Evolutionary conservation across 1,284 basidiomycete species (phyloP), one percentile per base, ranked within the genome.

Genomic region (Ceratobasidium sp.): DNA sequence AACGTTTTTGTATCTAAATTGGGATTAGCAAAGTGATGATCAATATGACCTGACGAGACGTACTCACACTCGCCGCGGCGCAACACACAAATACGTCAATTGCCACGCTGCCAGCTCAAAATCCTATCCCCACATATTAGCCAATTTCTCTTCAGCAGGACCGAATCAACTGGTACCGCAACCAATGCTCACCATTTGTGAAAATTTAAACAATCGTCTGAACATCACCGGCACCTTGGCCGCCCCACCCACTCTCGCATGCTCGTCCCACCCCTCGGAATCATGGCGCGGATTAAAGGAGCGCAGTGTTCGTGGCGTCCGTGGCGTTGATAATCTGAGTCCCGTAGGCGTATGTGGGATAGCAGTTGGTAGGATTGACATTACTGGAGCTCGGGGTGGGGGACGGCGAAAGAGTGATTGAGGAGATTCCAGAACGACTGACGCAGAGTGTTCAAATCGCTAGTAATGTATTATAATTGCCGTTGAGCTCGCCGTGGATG

Each of bases 21-120:
- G 22, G 33, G 15, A 69, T 67, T 17, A 75, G 36, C 19, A 17
- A 22, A 1, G 19, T 15, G 33, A 73, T 24, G 22, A 66, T 22
- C 6, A 8, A 33, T 51, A 36, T 51, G 75, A 47, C 54, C 36
- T 31, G 65, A 48, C 27, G 44, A 72, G 73, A 77, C 76, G 75
- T 73, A 86, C 93, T 87, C 84, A 97, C 91, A 98, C 96, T 88
- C 94, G 87, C 80, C 93, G 88, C 0, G 96, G 96, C 2, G 95
- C 91, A 71, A 98, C 88, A 80, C 95, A 96, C 9, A 98, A 86
- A 83, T 97, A 97, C 17, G 93, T 95, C 75, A 98, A 83, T 81
- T 97, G 95, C 94, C 95, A 97, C 57, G 93, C 92, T 27, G 96
- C 96, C 73, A 97, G 85, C 82, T 98, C 96, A 83, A 98, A 97